Base-by-base conservation (phyloP, 2,329 filamentous ascomycete genomes). In the Coniochaeta sp. region DNA sequence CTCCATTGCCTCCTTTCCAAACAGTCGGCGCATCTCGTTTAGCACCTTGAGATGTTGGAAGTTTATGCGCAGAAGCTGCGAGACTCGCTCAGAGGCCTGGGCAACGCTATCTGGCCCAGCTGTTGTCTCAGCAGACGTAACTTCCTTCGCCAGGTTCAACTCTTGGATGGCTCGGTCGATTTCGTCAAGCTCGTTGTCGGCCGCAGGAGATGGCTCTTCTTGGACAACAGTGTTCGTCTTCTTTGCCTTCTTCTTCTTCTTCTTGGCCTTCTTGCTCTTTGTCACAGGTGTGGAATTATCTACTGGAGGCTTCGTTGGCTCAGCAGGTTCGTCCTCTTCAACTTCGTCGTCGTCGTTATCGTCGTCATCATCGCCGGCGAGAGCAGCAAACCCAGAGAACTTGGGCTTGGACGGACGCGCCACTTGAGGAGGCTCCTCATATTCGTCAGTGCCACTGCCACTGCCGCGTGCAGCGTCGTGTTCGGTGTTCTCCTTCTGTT, bases 11-110 rank as follows among this genome's bases (percentile, higher is more conserved):
- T 75, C 81, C 57, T 71, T 73, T 6, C 75, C 81, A 65, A 78
- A 83, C 2, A 83, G 66, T 27, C 71, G 73, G 49, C 78, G 86
- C 90, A 99, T 96, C 71, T 99, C 94, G 62, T 96, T 95, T 31
- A 86, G 77, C 7, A 89, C 89, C 64, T 92, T 91, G 10, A 99
- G 78, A 59, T 91, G 82, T 58, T 87, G 80, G 1, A 85, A 81
- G 58, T 78, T 78, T 60, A 81, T 73, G 27, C 69, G 65, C 2
- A 82, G 65, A 6, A 80, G 68, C 27, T 58, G 56, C 7, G 58
- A 53, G 16, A 60, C 52, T 45, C 56, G 52, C 6, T 51, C 42
- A 26, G 55, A 62, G 51, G 47, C 26, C 28, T 33, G 9, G 46
- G 26, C 28, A 16, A 33, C 20, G 18, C 16, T 18, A 18, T 31